Conservation (phyloP, 495 filamentous ascomycete species). For the Penicillium cinerascens region DNA sequence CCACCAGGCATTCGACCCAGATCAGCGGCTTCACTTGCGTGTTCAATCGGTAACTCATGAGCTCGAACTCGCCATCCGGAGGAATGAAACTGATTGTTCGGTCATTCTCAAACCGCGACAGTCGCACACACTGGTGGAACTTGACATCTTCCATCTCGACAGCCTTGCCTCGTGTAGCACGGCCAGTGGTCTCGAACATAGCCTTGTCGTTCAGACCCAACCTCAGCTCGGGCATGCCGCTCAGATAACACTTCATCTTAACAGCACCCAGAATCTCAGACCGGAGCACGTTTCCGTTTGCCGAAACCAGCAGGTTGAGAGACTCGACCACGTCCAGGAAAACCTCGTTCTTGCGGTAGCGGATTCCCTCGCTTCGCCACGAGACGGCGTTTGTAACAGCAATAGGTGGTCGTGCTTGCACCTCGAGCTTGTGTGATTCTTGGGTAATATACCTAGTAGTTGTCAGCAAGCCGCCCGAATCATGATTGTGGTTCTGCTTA, state of each 20-base stretch:
- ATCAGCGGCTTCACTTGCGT: slow-evolving; percentile 98
- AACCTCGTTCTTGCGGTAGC: slow-evolving; percentile 99
- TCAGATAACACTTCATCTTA: slow-evolving; percentile 99
- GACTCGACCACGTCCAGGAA: slow-evolving; percentile 98
- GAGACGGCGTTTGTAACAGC: slow-evolving; percentile 98
- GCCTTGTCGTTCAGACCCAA: slow-evolving; percentile 97
- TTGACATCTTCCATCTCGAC: slow-evolving; percentile 99
- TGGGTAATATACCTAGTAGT: slow-evolving; percentile 85
- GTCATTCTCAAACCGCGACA: slow-evolving; percentile 97
- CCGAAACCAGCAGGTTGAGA: slow-evolving; percentile 90
- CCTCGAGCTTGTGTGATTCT: slow-evolving; percentile 96
- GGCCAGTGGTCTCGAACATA: slow-evolving; percentile 98
- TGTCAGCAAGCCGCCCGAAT: slow-evolving; percentile 8
- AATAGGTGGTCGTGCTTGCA: slow-evolving; percentile 98
- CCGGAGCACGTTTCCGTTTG: slow-evolving; percentile 91
- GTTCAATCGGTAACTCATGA: slow-evolving; percentile 99
- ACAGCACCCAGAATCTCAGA: slow-evolving; percentile 97
- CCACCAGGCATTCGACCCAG: slow-evolving; percentile 98
- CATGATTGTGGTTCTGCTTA: slow-evolving; percentile 28
- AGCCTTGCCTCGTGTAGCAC: slow-evolving; percentile 91
- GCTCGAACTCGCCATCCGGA: slow-evolving; percentile 96
- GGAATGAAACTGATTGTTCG: slow-evolving; percentile 99
- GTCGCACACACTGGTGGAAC: slow-evolving; percentile 97
- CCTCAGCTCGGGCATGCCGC: slow-evolving; percentile 96
- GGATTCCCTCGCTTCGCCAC: slow-evolving; percentile 96